Evolutionary conservation across 2,329 filamentous ascomycete genomes (phyloP).

Genomic region (Stagonosporopsis tanaceti): DNA sequence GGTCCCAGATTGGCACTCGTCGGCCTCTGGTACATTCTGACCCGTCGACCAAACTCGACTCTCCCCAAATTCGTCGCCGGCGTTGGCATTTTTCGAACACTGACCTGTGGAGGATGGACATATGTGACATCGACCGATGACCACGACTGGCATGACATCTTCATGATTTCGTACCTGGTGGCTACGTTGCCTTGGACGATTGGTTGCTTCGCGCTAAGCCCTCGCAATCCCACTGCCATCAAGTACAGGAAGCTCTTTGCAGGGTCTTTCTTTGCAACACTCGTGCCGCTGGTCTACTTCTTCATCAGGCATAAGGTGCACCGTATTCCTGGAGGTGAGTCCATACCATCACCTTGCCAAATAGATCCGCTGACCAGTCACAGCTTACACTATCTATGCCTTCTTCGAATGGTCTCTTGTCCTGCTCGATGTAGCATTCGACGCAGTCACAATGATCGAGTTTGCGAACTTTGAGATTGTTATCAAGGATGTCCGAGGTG

Average conservation of each 20-base stretch:
- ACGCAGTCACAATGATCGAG: slow-evolving; percentile 91
- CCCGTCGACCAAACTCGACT: slow-evolving; percentile 74
- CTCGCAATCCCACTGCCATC: slow-evolving; percentile 80
- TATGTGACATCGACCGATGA: slow-evolving; percentile 98
- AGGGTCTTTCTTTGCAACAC: slow-evolving; percentile 84
- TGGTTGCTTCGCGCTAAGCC: slow-evolving; percentile 87
- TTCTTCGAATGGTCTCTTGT: slow-evolving; percentile 98
- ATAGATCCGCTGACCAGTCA: background rate
- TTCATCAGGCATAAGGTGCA: slow-evolving; percentile 99
- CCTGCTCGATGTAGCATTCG: slow-evolving; percentile 93
- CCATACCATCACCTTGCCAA: background rate
- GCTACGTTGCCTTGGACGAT: slow-evolving; percentile 94
- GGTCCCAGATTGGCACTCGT: slow-evolving; percentile 92
- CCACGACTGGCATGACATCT: slow-evolving; percentile 98
- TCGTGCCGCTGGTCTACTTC: slow-evolving; percentile 91
- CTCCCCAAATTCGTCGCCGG: slow-evolving; percentile 83
- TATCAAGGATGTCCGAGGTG: slow-evolving; percentile 85
- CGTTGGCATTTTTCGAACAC: slow-evolving; percentile 83
- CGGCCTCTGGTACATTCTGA: slow-evolving; percentile 90
- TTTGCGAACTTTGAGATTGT: slow-evolving; percentile 89
- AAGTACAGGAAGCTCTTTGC: slow-evolving; percentile 90
- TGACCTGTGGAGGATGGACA: slow-evolving; percentile 97
- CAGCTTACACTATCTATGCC: slow-evolving; percentile 95
- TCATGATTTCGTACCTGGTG: slow-evolving; percentile 98
- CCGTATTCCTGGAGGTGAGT: slow-evolving; percentile 86